A percentile compares a stretch with the other conserved stretches of the same genome.
Conservation (phyloP, 176 grass and related monocot genomes). For the Aegilops longissima region DNA sequence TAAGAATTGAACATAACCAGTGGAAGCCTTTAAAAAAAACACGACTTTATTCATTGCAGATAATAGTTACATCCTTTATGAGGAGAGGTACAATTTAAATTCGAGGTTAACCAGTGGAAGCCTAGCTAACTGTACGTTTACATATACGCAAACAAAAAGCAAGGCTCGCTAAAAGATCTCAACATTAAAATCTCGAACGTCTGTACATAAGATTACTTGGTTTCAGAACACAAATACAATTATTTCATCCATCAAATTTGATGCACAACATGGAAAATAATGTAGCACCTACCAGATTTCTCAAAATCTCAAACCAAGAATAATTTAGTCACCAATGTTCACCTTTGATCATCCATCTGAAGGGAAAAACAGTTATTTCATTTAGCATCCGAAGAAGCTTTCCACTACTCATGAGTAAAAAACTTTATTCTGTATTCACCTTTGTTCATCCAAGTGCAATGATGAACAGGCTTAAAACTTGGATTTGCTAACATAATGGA, state of each 20-base stretch:
- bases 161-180: background rate
- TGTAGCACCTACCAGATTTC: background rate
- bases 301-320: slow-evolving; percentile 3
- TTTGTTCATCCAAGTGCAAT: background rate
- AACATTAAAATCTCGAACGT: background rate
- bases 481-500: no score
- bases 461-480: background rate
- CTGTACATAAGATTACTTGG: background rate
- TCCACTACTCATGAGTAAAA: no score
- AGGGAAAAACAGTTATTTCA: no score
- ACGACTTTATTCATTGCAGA: no score
- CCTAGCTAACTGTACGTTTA: no score
- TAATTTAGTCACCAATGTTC: slow-evolving; percentile 38
- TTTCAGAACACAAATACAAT: background rate
- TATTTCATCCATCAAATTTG: background rate
- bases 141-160: no score
- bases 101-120: no score
- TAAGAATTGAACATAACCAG: no score
- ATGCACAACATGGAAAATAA: background rate
- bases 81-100: no score
- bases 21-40: no score
- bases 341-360: slow-evolving; percentile 45
- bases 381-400: no score
- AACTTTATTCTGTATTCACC: background rate
- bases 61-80: no score